Evolutionary conservation across 2,329 filamentous ascomycete species (phyloP), one percentile per base, ranked within the genome.

Genomic region (Cercospora sojina): DNA sequence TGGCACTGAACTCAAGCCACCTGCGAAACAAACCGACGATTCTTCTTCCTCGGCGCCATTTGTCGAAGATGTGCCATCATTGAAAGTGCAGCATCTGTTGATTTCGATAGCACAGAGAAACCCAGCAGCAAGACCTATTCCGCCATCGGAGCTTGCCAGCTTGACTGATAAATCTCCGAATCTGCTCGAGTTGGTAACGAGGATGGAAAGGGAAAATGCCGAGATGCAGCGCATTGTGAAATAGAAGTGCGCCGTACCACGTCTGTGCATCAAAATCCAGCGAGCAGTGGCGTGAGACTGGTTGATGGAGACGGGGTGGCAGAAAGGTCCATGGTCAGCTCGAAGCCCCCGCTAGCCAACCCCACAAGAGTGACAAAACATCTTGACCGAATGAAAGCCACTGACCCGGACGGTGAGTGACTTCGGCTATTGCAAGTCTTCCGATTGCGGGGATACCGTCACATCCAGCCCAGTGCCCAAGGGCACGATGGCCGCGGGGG

Each of bases 51-150:
- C 51, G 25, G 32, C 56, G 8, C 20, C 29, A 4, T 23, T 32
- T 25, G 25, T 41, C 31, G 25, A 56, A n/a, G 49, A 9, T 4
- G 27, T 16, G 31, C 60, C 60, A 29, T 56, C 60, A n/a, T n/a
- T 32, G 29, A 23, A 56, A 25, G 60, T 62, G 16, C 47, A 56
- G 25, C 31, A 49, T 3, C 20, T 62, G 16, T 23, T 62, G 49
- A 49, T 62, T 16, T 20, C 18, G 2, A 18, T 62, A 25, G 60
- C 49, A 18, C 27, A 41, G 31, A 56, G 9, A 3, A 41, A 56
- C 27, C 47, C 60, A 12, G 60, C 10, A 25, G 60, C 60, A 41
- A 55, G 60, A 56, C 60, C 60, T 12, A 62, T 62, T 27, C 47
- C 60, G 31, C 60, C 60, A 7, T 31, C 12, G 23, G 60, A 62